Evolutionary conservation across 176 grass and related monocot genomes (phyloP), one percentile per base, ranked within the genome.

Genomic region (Ensete ventricosum): DNA sequence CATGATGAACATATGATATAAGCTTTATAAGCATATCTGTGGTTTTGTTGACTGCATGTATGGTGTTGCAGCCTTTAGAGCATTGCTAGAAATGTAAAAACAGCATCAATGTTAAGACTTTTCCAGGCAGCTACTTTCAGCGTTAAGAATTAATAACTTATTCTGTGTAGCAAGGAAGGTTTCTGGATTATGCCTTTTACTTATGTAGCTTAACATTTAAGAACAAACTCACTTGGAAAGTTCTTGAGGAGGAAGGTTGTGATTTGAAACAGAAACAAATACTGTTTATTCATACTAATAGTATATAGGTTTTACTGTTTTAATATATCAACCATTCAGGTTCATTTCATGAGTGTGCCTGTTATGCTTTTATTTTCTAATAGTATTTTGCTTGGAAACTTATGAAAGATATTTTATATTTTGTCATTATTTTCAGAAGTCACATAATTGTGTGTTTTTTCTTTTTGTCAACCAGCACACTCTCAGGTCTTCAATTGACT

Each of bases 401-500:
- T 65, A 14, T 4, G 9, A 26, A 12, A 25, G 23, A 11, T 13
- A 9, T 3, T 65, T 65, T 43, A 11, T 60, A 17, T 29, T 25
- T 54, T 25, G 12, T 14, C n/a, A 76, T 52, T 23, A n/a, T 67
- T n/a, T 26, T 53, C 51, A 14, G 26, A 70, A 82, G 72, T 52
- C 34, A 75, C 48, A 59, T 52, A 73, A 29, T 73, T 73, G 43
- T 24, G 12, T 83, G 49, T 72, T 78, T 78, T 86, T 78, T 82
- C 11, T 43, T 43, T 43, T 43, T 86, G 52, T 69, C 52, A 50
- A 82, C 19, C 90, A 98, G 94, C 78, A 21, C 84, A 64, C 73
- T 99, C 53, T 89, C 88, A 12, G 91, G 88, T 78, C 86, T 94
- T 80, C 84, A 77, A 71, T 51, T 99, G 50, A 91, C 53, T 13